Base-by-base conservation (phyloP, 2,329 filamentous ascomycete species). In the Cladosporium austrohemisphaericum region DNA sequence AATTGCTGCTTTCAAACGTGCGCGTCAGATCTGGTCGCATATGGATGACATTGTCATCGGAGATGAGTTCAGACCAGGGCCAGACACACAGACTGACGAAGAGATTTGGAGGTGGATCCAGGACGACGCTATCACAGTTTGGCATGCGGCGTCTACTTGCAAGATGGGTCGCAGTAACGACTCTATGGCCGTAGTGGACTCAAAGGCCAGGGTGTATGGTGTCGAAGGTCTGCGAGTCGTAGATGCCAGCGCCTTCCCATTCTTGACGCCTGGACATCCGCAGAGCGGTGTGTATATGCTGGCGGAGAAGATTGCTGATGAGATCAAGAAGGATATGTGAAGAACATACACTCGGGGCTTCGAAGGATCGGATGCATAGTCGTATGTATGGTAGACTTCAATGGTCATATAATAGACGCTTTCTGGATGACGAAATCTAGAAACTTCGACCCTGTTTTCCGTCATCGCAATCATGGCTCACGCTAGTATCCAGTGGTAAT, bases 1-100 rank as follows among this genome's bases (percentile, higher is more conserved):
- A 0, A 40, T 72, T 1, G 61, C 61, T 2, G 55, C 56, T 5
- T 65, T 60, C 55, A 64, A 62, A 29, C 52, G 72, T 10, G 48
- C 48, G 5, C 61, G 68, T 8, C 36, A 64, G 23, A 49, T 61
- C 2, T 66, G 63, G 38, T 51, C 66, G 4, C 32, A 52, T 0
- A 60, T 56, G 2, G 58, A 67, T 41, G 45, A 57, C 0, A 54
- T 64, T 5, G 49, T 57, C 6, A 53, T 61, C 4, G 58, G 56
- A 1, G 55, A 53, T 1, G 66, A 70, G 36, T 49, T 46, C 6
- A 55, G 56, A 5, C 67, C 67, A 0, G 63, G 64, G 2, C 16
- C 40, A 20, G 16, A 40, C 13, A 25, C 49, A 4, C 16, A 36
- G 36, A 50, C 52, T 18, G 44, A 52, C 19, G 52, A 36, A 20